Percentiles rank a stretch among this genome's conserved stretches.
These are phyloP conservation scores for Ustilago esculenta DNA, from an alignment of 1,284 basidiomycete species.

Conservation along the genomic window DNA sequence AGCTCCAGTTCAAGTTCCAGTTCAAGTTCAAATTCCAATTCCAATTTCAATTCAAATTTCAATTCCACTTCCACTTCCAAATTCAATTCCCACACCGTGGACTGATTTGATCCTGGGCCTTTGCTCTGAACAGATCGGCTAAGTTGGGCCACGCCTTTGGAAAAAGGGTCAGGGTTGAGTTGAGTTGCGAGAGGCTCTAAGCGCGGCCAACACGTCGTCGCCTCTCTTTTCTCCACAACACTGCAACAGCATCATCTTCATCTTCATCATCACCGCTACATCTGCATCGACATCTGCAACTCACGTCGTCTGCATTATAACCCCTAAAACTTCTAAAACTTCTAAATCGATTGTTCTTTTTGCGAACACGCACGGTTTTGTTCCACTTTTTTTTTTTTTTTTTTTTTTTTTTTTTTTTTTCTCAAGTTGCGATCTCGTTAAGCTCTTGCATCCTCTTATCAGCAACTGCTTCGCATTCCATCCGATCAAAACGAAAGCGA, in stretches of 20 bases:
- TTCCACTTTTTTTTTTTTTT: too few species aligned
- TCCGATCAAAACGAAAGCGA: background rate
- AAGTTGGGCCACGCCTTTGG: background rate
- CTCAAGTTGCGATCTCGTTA: too few species aligned
- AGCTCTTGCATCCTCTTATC: too few species aligned
- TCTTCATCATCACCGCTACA: background rate
- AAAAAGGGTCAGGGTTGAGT: background rate
- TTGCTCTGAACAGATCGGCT: slow-evolving; percentile 28
- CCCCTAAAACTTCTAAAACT: too few species aligned
- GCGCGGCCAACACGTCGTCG: background rate
- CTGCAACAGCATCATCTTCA: background rate
- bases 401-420: too few species aligned
- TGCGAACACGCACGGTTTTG: too few species aligned
- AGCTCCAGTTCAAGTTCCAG: too few species aligned
- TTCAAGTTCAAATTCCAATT: slow-evolving; percentile 1
- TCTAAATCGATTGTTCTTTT: too few species aligned
- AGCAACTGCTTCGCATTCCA: background rate
- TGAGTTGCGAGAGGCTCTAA: background rate
- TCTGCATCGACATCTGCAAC: background rate
- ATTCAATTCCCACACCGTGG: slow-evolving; percentile 1
- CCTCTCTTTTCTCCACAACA: slow-evolving; percentile 2
- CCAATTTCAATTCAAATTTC: too few species aligned
- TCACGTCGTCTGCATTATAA: too few species aligned
- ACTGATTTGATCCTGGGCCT: slow-evolving; percentile 9
- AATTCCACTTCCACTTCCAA: slow-evolving; percentile 4